Conservation (phyloP, 441 rosid genomes). For the Iberis amara region DNA sequence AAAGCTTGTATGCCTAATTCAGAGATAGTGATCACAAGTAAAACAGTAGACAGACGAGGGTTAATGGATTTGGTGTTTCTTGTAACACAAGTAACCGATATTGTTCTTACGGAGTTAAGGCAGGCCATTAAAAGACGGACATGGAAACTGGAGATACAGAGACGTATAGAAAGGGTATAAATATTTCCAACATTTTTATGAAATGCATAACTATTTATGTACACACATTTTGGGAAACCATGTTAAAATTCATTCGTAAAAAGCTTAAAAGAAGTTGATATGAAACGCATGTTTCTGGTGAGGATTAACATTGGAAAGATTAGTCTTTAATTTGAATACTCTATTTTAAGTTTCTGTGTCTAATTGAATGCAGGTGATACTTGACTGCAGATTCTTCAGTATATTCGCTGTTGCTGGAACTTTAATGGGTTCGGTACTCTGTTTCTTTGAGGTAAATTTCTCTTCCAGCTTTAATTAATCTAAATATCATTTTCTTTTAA, state of each 20-base stretch:
- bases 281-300: no score
- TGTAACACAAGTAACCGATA: slow-evolving; percentile 25
- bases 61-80: slow-evolving; percentile 21
- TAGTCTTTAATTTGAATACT: no score
- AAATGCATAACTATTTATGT: no score
- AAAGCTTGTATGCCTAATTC: slow-evolving; percentile 11
- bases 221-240: neutral
- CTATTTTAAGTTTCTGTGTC: neutral
- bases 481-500: no score
- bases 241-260: no score
- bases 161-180: slow-evolving; percentile 47
- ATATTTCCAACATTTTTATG: no score
- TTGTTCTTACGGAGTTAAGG: slow-evolving; percentile 28
- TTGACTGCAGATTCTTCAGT: slow-evolving; percentile 66
- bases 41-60: slow-evolving; percentile 10
- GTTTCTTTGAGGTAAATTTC: slow-evolving; percentile 61
- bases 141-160: slow-evolving; percentile 38
- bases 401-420: slow-evolving; percentile 62
- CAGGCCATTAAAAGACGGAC: slow-evolving; percentile 26
- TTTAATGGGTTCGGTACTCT: slow-evolving; percentile 54
- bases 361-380: slow-evolving; percentile 41
- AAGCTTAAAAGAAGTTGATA: no score
- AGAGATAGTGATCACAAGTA: slow-evolving; percentile 28
- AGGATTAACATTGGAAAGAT: no score
- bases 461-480: neutral